Conservation (phyloP, 768 basidiomycete genomes). For the Pholiota molesta region DNA sequence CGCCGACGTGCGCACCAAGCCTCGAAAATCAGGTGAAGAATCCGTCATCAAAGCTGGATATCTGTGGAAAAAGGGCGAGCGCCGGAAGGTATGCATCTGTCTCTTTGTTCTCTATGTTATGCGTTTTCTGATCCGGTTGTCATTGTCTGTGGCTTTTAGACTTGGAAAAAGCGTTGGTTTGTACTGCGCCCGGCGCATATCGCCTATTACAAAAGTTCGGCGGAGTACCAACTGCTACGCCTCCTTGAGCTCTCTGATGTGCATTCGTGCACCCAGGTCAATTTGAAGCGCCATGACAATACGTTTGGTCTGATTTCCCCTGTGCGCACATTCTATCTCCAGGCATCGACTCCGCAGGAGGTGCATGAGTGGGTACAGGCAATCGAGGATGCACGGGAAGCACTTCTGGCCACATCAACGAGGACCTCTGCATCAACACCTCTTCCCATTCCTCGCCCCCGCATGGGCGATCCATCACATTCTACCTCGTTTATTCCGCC, state of each 20-base stretch:
- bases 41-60: conserved; percentile 89
- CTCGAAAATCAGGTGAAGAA: conserved; percentile 60
- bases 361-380: conserved; percentile 83
- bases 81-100: conserved; percentile 76
- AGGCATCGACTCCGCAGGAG: conserved; percentile 72
- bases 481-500: not conserved
- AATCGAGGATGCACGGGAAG: conserved; percentile 75
- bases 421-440: conserved; percentile 56
- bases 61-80: conserved; percentile 97
- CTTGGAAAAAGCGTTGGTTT: conserved; percentile 99
- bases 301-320: conserved; percentile 93
- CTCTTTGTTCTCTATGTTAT: not conserved
- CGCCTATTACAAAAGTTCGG: conserved; percentile 95
- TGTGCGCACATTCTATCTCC: conserved; percentile 88
- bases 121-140: conserved; percentile 2
- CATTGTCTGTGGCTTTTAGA: conserved; percentile 47
- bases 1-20: conserved; percentile 43
- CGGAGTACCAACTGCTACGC: conserved; percentile 91
- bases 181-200: conserved; percentile 90
- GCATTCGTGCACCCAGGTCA: conserved; percentile 86
- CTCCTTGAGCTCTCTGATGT: conserved; percentile 87
- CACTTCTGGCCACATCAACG: conserved; percentile 63
- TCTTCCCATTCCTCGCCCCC: conserved; percentile 50
- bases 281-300: conserved; percentile 87
- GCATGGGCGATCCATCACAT: conserved; percentile 28